Conservation (phyloP, 75 land plant genomes). For the Cryptomeria japonica region DNA sequence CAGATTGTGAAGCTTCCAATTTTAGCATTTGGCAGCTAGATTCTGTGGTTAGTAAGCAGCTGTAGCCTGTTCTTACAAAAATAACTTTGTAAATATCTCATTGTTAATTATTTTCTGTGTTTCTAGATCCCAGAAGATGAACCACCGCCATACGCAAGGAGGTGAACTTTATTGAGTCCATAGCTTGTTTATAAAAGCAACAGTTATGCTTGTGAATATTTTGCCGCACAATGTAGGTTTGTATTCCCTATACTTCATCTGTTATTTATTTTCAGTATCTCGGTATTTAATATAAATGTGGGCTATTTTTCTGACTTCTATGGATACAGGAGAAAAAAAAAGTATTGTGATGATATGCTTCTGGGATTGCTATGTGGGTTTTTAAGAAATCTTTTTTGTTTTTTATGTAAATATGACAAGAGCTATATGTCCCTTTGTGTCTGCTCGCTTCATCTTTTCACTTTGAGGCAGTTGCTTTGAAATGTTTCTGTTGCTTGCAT, state of each 20-base stretch:
- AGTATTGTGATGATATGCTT: not conserved
- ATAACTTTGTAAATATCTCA: not conserved
- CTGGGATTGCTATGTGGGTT: not conserved
- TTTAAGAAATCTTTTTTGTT: not conserved
- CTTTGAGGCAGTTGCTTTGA: not conserved
- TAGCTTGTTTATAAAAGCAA: not conserved
- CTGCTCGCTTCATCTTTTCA: not conserved
- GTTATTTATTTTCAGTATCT: not conserved
- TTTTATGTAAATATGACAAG: not conserved
- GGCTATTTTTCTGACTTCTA: not conserved
- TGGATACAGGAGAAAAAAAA: not conserved
- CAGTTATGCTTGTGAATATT: not conserved
- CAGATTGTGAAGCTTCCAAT: not conserved
- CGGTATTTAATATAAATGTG: not conserved
- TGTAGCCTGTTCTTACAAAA: not conserved
- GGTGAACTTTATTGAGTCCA: not conserved
- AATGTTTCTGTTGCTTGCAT: not conserved
- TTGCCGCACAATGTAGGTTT: not conserved
- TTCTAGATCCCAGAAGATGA: constrained; percentile 13
- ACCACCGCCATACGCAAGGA: constrained; percentile 6
- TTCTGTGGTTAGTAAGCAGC: not conserved
- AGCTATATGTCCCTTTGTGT: not conserved
- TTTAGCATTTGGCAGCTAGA: not conserved
- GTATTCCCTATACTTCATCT: not conserved
- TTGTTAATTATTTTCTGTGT: not conserved